Base-by-base conservation (phyloP, 2,329 filamentous ascomycete genomes). In the Diaporthe eres region DNA sequence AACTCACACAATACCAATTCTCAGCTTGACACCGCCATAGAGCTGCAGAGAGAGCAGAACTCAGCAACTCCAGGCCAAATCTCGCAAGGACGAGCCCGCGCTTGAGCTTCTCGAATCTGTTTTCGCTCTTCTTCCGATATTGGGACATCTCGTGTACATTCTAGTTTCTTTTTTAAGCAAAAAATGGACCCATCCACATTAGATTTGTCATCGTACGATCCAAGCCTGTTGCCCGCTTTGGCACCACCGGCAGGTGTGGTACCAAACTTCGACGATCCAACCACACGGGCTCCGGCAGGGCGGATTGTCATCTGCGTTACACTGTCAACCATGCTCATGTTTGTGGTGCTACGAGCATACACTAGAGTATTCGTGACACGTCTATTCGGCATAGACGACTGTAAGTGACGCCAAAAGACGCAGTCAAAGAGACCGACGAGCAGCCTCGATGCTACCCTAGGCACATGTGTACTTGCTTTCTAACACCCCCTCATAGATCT, bases 241-340 rank as follows among this genome's bases (percentile, higher is more conserved):
- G 9, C 25, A 9, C 70, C 70, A n/a, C 70, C 70, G n/a, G 37
- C 70, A 25, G 70, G 55, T 60, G 53, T 72, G 28, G 22, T 58
- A 47, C 34, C 70, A 34, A 61, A 61, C 44, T 72, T 72, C 53
- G 25, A 19, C 44, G 28, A 72, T 39, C 70, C 70, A 13, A 19
- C 55, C 22, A 49, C 70, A 37, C 25, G 55, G 13, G 55, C 70
- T n/a, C 70, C 70, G 10, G 55, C 39, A 49, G 70, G 37, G 28
- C 61, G 57, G 19, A 60, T 44, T n/a, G 37, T 72, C 19, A 72
- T 72, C 10, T 72, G 42, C 70, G 44, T 60, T 25, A 72, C 70
- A 47, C 34, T 58, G n/a, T 44, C 57, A 28, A 17, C 51, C 12
- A 72, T 72, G 70, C 44, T 72, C 28, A 22, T 61, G n/a, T 72